Evolutionary conservation across 768 basidiomycete species (phyloP).

Genomic region (Suillus alpinus): DNA sequence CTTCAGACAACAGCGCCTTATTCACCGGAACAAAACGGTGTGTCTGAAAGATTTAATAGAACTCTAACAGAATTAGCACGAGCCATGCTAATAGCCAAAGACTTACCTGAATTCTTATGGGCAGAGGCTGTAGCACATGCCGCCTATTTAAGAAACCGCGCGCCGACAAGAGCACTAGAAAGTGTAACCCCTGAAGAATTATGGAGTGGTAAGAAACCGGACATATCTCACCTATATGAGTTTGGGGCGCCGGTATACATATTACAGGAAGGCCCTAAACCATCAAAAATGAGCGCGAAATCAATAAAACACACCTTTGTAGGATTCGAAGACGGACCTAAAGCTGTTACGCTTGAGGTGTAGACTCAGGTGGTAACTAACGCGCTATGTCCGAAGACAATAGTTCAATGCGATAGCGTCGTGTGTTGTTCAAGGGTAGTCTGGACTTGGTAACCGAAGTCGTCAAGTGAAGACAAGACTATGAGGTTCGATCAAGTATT

Average conservation of each 20-base stretch:
- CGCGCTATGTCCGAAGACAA: too few relatives aligned
- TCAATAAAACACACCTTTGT: slow-evolving; percentile 13
- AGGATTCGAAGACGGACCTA: slow-evolving; percentile 11
- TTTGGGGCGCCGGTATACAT: slow-evolving; percentile 18
- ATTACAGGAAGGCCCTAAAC: slow-evolving; percentile 4
- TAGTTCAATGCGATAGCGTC: too few relatives aligned
- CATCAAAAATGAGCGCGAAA: slow-evolving; percentile 12
- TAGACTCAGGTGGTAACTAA: too few relatives aligned
- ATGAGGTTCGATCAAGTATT: too few relatives aligned
- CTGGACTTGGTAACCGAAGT: too few relatives aligned
- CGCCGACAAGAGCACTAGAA: not conserved
- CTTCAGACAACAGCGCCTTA: slow-evolving; percentile 34
- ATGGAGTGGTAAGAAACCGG: slow-evolving; percentile 17
- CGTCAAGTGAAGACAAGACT: too few relatives aligned
- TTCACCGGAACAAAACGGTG: slow-evolving; percentile 35
- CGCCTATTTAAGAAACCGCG: slow-evolving; percentile 26
- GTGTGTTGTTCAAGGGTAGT: too few relatives aligned
- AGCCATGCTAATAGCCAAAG: slow-evolving; percentile 28
- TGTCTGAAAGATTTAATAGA: slow-evolving; percentile 35
- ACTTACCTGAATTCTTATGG: slow-evolving; percentile 31
- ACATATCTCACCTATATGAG: slow-evolving; percentile 27
- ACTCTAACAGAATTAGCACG: slow-evolving; percentile 28
- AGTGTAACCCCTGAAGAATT: not conserved
- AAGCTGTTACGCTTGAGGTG: too few relatives aligned
- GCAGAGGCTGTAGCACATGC: slow-evolving; percentile 28